These are phyloP conservation scores for Chaetomium fimeti DNA, from an alignment of 495 filamentous ascomycete species.

Conservation along the genomic window DNA sequence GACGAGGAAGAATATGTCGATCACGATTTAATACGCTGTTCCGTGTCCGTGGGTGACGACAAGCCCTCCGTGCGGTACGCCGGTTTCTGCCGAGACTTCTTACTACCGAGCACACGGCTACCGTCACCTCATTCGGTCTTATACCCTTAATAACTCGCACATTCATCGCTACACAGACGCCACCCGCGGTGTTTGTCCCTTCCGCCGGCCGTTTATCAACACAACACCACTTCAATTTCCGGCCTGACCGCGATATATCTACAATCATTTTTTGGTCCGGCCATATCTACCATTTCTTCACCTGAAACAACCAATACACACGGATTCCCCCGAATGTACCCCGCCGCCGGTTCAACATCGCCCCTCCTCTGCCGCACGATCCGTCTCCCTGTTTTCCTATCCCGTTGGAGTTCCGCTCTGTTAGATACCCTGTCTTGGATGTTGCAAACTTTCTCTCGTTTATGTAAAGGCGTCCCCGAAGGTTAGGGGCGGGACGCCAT, in stretches of 20 bases:
- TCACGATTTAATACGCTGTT: constrained; percentile 39
- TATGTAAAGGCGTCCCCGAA: constrained; percentile 6
- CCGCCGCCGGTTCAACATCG: not conserved
- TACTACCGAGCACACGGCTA: not conserved
- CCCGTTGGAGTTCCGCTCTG: constrained; percentile 14
- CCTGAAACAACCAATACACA: not conserved
- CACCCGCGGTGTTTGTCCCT: not conserved
- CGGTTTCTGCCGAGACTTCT: too few species aligned
- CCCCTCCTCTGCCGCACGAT: not conserved
- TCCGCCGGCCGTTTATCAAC: too few species aligned
- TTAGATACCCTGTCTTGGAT: constrained; percentile 30
- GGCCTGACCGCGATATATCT: not conserved
- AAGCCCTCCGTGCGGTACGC: not conserved
- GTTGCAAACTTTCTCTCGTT: constrained; percentile 11
- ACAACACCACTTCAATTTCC: not conserved
- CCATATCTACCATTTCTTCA: not conserved
- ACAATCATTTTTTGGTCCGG: not conserved
- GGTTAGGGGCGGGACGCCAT: not conserved
- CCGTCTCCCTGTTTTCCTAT: not conserved
- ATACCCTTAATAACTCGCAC: not conserved
- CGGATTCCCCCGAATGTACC: not conserved
- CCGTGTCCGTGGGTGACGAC: not conserved
- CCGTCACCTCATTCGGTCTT: not conserved
- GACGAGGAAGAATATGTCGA: constrained; percentile 49
- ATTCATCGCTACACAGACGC: not conserved